Evolutionary conservation across 208 protist species (phyloP).

Genomic region (Trypanosomatidae sp.): DNA sequence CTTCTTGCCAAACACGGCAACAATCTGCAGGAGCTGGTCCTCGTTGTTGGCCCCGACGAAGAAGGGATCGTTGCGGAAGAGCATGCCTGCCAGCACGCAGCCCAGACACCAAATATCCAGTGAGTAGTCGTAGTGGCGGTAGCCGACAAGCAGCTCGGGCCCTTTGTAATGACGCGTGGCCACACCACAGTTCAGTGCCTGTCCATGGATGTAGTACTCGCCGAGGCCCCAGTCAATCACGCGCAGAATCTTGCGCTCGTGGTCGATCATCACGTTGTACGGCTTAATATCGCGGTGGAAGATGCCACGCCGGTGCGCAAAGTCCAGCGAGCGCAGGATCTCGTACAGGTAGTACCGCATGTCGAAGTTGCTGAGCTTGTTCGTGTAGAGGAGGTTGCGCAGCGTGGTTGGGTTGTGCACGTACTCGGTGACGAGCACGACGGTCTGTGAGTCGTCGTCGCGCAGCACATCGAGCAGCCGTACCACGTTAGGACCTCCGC

Average conservation of each 20-base stretch:
- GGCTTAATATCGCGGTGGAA: constrained; percentile 99
- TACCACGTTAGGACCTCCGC: constrained; percentile 98
- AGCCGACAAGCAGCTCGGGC: constrained; percentile 98
- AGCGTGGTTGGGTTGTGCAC: constrained; percentile 97
- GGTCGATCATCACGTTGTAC: constrained; percentile 99
- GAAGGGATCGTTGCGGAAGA: constrained; percentile 99
- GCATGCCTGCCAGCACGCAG: constrained; percentile 98
- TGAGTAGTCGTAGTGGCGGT: constrained; percentile 99
- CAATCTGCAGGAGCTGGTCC: constrained; percentile 98
- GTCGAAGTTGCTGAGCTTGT: constrained; percentile 95
- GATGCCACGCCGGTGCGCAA: constrained; percentile 98
- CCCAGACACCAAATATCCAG: constrained; percentile 99
- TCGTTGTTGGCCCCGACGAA: constrained; percentile 99
- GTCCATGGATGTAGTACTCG: constrained; percentile 99
- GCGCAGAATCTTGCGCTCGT: constrained; percentile 92
- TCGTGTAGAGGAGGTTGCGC: constrained; percentile 94
- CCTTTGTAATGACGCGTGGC: constrained; percentile 99
- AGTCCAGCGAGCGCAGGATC: constrained; percentile 95
- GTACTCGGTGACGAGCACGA: constrained; percentile 98
- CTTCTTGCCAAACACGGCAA: constrained; percentile 96
- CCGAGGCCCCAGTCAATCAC: constrained; percentile 99
- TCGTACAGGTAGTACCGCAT: constrained; percentile 99
- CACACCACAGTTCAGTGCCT: constrained; percentile 98
- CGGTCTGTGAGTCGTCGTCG: constrained; percentile 95
- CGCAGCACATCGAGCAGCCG: constrained; percentile 97